Percentiles rank a stretch among this genome's conserved stretches.
Evolutionary conservation across 768 basidiomycete species (phyloP).

Genomic region (Hygrophoropsis aurantiaca): DNA sequence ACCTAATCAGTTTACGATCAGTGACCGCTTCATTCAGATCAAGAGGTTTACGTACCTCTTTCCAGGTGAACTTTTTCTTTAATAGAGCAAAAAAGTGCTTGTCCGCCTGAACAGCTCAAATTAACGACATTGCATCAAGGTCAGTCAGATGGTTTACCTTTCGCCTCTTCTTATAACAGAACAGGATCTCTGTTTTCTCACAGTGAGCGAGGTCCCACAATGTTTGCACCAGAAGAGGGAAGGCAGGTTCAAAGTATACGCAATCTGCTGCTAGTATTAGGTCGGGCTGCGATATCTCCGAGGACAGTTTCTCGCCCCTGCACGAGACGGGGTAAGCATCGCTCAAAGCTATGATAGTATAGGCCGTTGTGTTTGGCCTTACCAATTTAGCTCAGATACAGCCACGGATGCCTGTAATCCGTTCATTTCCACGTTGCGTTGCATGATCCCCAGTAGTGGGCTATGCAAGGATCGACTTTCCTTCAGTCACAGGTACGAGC

Average conservation of each 20-base stretch:
- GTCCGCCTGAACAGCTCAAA: conserved; percentile 60
- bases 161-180: conserved; percentile 93
- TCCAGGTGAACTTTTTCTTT: conserved; percentile 77
- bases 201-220: conserved; percentile 59
- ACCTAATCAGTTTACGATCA: conserved; percentile 40
- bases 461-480: conserved; percentile 38
- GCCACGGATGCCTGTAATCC: conserved; percentile 47
- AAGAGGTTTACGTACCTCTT: conserved; percentile 42
- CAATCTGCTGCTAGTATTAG: conserved; percentile 90
- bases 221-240: conserved; percentile 82
- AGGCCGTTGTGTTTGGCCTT: conserved; percentile 7
- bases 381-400: conserved; percentile 81
- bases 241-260: conserved; percentile 93
- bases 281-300: conserved; percentile 49
- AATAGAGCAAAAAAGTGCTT: conserved; percentile 81
- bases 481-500: conserved; percentile 10
- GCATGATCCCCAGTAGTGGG: conserved; percentile 77
- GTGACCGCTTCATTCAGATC: not conserved
- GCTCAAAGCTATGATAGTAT: not conserved
- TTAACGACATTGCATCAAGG: conserved; percentile 2
- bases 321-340: conserved; percentile 10
- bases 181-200: conserved; percentile 65
- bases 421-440: conserved; percentile 69
- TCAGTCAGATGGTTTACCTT: conserved; percentile 51
- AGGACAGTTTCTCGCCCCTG: conserved; percentile 68